Evolutionary conservation across 441 rosid genomes (phyloP).

Genomic region (Bruguiera hainesii): DNA sequence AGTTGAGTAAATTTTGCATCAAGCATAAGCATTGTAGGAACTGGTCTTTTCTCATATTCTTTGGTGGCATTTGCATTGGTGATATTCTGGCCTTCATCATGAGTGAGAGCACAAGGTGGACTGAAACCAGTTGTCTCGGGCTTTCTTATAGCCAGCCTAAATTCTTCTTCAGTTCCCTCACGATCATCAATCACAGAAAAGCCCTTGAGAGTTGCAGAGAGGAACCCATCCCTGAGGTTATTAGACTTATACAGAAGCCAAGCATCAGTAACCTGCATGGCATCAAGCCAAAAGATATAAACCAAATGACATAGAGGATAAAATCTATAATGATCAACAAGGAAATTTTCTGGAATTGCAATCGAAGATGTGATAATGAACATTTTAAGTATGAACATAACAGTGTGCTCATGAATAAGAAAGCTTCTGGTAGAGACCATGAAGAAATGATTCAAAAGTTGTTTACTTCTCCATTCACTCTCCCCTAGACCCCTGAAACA

Average conservation of each 20-base stretch:
- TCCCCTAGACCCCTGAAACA: too few species aligned
- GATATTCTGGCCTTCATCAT: slow-evolving; percentile 31
- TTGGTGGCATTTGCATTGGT: slow-evolving; percentile 31
- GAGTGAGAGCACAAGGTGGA: slow-evolving; percentile 25
- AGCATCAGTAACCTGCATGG: slow-evolving; percentile 61
- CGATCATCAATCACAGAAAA: slow-evolving; percentile 91
- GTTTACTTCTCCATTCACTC: too few species aligned
- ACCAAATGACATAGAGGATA: not conserved
- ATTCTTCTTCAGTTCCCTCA: slow-evolving; percentile 79
- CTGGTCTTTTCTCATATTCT: slow-evolving; percentile 41
- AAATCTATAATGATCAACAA: not conserved
- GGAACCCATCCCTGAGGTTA: slow-evolving; percentile 62
- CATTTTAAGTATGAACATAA: too few species aligned
- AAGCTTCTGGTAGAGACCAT: too few species aligned
- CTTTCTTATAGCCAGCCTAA: slow-evolving; percentile 81
- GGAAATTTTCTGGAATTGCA: too few species aligned
- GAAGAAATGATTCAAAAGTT: too few species aligned
- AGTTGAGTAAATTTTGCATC: slow-evolving; percentile 78
- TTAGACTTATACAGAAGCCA: slow-evolving; percentile 92
- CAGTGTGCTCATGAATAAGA: too few species aligned
- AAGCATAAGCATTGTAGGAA: slow-evolving; percentile 89
- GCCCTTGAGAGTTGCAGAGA: slow-evolving; percentile 84
- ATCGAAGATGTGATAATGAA: too few species aligned
- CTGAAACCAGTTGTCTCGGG: slow-evolving; percentile 48
- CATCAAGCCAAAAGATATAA: slow-evolving; percentile 14